Evolutionary conservation across 495 filamentous ascomycete species (phyloP).

Genomic region (Penicillium desertorum): DNA sequence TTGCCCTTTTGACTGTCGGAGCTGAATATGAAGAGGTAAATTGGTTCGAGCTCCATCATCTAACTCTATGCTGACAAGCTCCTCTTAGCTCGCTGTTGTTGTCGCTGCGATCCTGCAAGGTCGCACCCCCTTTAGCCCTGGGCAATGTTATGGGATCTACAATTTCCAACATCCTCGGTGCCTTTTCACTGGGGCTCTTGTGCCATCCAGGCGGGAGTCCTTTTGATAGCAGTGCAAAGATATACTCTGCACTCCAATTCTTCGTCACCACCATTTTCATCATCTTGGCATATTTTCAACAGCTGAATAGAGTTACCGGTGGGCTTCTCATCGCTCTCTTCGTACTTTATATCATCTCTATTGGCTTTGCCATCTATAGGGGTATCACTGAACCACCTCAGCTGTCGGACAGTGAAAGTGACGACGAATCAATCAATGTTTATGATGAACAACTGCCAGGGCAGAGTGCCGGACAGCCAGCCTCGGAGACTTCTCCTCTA

Average conservation of each 20-base stretch:
- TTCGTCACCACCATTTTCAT: neutral
- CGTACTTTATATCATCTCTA: constrained; percentile 46
- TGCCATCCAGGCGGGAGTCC: neutral
- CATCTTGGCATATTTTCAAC: constrained; percentile 16
- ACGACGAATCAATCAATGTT: neutral
- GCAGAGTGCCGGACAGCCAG: neutral
- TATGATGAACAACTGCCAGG: neutral
- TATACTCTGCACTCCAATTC: neutral
- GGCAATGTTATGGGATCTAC: neutral
- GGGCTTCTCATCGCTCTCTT: constrained; percentile 44
- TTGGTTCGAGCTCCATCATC: neutral
- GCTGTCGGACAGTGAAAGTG: neutral
- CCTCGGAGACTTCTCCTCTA: neutral
- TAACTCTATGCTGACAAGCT: neutral
- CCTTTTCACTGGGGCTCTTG: neutral
- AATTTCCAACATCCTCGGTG: neutral
- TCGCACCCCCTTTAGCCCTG: neutral
- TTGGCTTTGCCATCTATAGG: constrained; percentile 45
- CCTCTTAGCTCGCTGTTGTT: neutral
- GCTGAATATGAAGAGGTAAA: constrained; percentile 58
- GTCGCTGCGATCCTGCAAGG: neutral
- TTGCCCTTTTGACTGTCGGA: constrained; percentile 54
- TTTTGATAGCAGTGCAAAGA: neutral
- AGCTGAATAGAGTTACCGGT: constrained; percentile 35
- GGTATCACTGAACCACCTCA: constrained; percentile 25